A percentile compares a stretch with the other conserved stretches of the same genome.
Conservation (phyloP, 78 protist species). For the Creolimax fragrantissima region DNA sequence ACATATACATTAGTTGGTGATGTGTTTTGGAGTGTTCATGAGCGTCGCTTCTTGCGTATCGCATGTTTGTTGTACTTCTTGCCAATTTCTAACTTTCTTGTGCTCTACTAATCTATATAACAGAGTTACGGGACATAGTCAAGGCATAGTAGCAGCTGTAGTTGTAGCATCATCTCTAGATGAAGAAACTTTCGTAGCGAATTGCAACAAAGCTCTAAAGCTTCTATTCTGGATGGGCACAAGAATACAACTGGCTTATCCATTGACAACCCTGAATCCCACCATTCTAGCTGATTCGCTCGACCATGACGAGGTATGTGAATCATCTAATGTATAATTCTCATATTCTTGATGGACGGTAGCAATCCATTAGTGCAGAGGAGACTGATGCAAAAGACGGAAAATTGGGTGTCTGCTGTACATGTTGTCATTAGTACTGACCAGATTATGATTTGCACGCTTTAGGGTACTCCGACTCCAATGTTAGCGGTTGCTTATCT, state of each 20-base stretch:
- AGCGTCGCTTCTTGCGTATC: not conserved
- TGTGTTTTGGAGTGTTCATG: not conserved
- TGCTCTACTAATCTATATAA: too few relatives aligned
- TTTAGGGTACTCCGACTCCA: slow-evolving; percentile 29
- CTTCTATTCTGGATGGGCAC: slow-evolving; percentile 47
- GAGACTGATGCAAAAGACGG: too few relatives aligned
- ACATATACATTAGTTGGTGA: not conserved
- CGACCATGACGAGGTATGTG: slow-evolving; percentile 11
- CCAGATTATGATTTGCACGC: not conserved
- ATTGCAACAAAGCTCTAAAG: not conserved
- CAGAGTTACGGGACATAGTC: slow-evolving; percentile 22
- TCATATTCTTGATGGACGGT: too few relatives aligned
- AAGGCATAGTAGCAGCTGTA: slow-evolving; percentile 29
- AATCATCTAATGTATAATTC: too few relatives aligned
- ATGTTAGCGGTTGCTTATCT: slow-evolving; percentile 33
- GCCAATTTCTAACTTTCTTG: not conserved
- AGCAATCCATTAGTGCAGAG: too few relatives aligned
- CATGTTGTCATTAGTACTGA: too few relatives aligned
- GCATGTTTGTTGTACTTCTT: not conserved
- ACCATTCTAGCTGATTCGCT: slow-evolving; percentile 22
- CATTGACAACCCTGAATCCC: slow-evolving; percentile 11
- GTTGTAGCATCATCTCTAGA: slow-evolving; percentile 1
- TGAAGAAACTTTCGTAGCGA: not conserved
- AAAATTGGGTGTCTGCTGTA: too few relatives aligned
- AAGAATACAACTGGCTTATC: slow-evolving; percentile 25